Conservation (phyloP, 768 basidiomycete species). For the Agaricus blazei region DNA sequence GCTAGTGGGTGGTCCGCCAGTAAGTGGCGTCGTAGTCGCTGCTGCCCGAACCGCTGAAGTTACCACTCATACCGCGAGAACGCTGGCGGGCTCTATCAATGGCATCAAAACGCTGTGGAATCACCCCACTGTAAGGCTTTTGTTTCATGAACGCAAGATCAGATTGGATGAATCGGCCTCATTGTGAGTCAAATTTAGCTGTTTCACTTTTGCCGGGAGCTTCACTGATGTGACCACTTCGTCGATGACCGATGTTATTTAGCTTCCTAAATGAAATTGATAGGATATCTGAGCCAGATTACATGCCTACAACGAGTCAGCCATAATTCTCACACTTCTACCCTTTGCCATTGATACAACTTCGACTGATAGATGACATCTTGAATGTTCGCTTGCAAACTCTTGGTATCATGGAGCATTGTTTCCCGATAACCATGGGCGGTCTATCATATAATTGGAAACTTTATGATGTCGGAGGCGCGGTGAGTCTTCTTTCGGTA, state of each 20-base stretch:
- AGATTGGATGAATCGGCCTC: conserved; percentile 71
- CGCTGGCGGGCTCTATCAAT: conserved; percentile 41
- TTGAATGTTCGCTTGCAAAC: conserved; percentile 79
- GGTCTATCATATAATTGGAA: conserved; percentile 69
- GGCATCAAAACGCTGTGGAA: conserved; percentile 65
- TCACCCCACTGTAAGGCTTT: conserved; percentile 57
- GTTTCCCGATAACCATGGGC: conserved; percentile 61
- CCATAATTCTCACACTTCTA: not conserved
- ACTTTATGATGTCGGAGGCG: conserved; percentile 81
- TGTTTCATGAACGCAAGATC: conserved; percentile 54
- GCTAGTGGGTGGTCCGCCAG: conserved; percentile 25
- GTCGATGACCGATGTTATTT: not conserved
- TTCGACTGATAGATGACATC: conserved; percentile 52
- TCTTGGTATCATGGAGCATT: conserved; percentile 72
- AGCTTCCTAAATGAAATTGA: conserved; percentile 68
- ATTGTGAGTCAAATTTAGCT: conserved; percentile 46
- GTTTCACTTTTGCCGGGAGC: conserved; percentile 7
- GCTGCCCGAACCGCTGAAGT: conserved; percentile 24
- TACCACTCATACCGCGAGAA: conserved; percentile 50
- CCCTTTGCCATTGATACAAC: not conserved
- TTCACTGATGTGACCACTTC: not conserved
- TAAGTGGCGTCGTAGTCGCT: conserved; percentile 18
- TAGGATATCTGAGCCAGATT: conserved; percentile 65
- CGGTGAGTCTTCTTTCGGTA: conserved; percentile 40
- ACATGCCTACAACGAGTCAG: conserved; percentile 64